Evolutionary conservation across 257 asterid genomes (phyloP), one percentile per base, ranked within the genome.

Genomic region (Euphrasia confusa): DNA sequence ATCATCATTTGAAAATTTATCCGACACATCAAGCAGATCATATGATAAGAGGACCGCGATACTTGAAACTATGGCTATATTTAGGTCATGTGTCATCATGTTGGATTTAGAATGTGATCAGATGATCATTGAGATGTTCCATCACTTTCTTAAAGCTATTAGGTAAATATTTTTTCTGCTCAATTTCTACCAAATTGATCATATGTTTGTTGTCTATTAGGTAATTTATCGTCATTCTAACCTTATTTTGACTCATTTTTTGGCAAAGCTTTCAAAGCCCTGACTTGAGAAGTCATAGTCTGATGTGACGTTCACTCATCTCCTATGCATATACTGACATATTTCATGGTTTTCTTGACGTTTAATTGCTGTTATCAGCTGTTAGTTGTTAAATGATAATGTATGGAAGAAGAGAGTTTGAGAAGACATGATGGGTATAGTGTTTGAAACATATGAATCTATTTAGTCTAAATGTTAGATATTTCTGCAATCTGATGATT

Each of bases 11-110:
- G 92, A 87, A 83, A 69, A 82, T 59, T 71, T 89, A 73, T 56
- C 84, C 14, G 96, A 89, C 66, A 55, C 61, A 69, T 82, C 90
- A 64, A 82, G 96, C 81, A 80, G 87, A 80, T 93, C 97, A 10
- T 77, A 75, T 69, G 70, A 40, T 15, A 89, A 89, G 81, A 85
- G 95, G 79, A 82, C 74, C 66, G 32, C 84, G 67, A 82, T 93
- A 73, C 94, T 93, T 71, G 96, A 93, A 81, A 93, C 97, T 47
- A 88, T 93, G 77, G 86, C 96, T 72, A 89, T 87, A 83, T 94
- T 93, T 60, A 84, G 97, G 72, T 89, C 97, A 15, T 89, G 99
- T 71, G 95, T 93, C 63, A 84, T 93, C 60, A 85, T 93, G 97
- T 71, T 93, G 95, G 99, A 93, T 74, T 81, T 93, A 68, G 99